Base-by-base conservation (phyloP, 345 rosid genomes). In the Abelmoschus esculentus region DNA sequence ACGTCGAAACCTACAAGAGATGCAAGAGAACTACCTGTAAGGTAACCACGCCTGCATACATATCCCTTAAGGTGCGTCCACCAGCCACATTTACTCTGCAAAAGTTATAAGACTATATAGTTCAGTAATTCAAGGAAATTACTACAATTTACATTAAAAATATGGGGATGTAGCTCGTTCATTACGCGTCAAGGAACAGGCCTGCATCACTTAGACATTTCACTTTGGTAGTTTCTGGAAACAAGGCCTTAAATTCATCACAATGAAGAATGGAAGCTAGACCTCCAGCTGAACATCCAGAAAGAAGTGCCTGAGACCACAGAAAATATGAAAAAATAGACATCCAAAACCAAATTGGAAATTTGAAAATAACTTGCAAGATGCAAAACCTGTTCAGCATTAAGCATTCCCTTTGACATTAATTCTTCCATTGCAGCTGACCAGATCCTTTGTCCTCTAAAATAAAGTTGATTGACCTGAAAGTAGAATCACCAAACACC, bases 201-300 rank as follows among this genome's bases (percentile, higher is more conserved):
- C 99, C 99, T 46, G 97, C 99, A 70, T 95, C 97, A 80, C 96
- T 91, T 61, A 95, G 77, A 74, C 99, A 95, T 72, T 95, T 95
- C 69, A 87, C 99, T 88, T 84, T 88, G 10, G 88, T 86, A 15
- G 72, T 78, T 61, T 53, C 15, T 6, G 93, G 90, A 65, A 91
- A 82, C 22, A 91, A 77, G 58, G 60, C 74, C 36, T 81, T 80
- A n/a, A 91, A 93, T 83, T 82, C 85, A 59, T 93, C 97, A 14
- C 97, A 88, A 22, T 93, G 97, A 22, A 91, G 63, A 42, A 91
- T 89, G 5, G 98, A 80, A 73, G 97, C 96, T 62, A 93, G 81
- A 47, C 96, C 95, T 52, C 96, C 97, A 5, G 98, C 96, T 49
- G 98, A 93, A 79, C 98, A 93, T 75, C 98, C 97, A n/a, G 98